Conservation (phyloP, 768 basidiomycete species). For the Termitomyces sp. region DNA sequence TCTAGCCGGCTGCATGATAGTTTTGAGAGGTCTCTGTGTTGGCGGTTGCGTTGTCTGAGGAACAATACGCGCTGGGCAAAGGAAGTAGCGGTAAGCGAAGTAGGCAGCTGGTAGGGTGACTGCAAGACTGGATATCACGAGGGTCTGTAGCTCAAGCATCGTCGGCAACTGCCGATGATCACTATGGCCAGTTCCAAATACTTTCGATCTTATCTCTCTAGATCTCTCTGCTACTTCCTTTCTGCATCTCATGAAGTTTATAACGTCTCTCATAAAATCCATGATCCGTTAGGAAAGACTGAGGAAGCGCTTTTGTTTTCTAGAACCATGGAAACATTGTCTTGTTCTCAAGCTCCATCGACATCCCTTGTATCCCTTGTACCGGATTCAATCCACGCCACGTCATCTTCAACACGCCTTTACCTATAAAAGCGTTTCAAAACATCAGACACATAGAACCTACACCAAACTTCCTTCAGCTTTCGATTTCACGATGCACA, state of each 20-base stretch:
- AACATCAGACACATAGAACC: neutral
- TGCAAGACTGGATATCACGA: slow-evolving; percentile 21
- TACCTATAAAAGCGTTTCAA: neutral
- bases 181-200: neutral
- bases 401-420: neutral
- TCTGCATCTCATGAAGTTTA: neutral
- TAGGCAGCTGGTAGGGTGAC: slow-evolving; percentile 20
- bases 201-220: slow-evolving; percentile 3
- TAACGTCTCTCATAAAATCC: neutral
- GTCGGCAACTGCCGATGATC: slow-evolving; percentile 12
- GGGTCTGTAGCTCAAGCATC: slow-evolving; percentile 15
- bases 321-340: neutral
- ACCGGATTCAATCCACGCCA: neutral
- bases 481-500: neutral
- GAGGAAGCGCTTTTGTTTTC: neutral
- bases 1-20: slow-evolving; percentile 67
- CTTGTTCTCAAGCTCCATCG: neutral
- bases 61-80: slow-evolving; percentile 1
- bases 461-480: neutral
- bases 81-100: slow-evolving; percentile 17
- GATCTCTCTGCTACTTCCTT: neutral
- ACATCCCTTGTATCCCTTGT: neutral
- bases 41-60: slow-evolving; percentile 19
- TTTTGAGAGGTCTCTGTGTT: slow-evolving; percentile 32
- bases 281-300: neutral